phyloP scores from a whole-genome alignment of 2,329 filamentous ascomycete species.

The Fusarium proliferatum region DNA sequence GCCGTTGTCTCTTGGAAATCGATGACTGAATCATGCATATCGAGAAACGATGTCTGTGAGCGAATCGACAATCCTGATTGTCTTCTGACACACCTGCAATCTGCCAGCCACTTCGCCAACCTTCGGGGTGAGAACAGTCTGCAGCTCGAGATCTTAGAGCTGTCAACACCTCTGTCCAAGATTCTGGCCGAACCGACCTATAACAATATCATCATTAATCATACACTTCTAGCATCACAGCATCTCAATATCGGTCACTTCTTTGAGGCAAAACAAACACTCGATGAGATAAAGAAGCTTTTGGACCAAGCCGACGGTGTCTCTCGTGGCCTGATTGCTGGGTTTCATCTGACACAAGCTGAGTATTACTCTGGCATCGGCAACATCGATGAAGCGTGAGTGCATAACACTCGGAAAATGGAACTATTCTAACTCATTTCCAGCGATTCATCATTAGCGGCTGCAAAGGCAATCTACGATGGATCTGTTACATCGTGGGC shows the following conservation, averaged over 20 bases:
- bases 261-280: conserved; percentile 59
- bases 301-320: conserved; percentile 51
- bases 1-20: conserved; percentile 59
- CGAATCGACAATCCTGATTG: conserved; percentile 62
- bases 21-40: conserved; percentile 53
- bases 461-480: conserved; percentile 54
- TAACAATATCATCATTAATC: conserved; percentile 58
- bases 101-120: conserved; percentile 62
- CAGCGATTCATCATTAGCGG: conserved; percentile 49
- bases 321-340: conserved; percentile 56
- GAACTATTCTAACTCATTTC: conserved; percentile 20
- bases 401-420: conserved; percentile 1
- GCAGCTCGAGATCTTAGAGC: conserved; percentile 59
- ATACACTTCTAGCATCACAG: conserved; percentile 62
- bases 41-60: conserved; percentile 55
- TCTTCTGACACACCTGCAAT: conserved; percentile 62
- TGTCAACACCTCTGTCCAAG: conserved; percentile 57
- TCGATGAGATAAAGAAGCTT: conserved; percentile 69
- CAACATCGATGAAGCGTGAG: conserved; percentile 69
- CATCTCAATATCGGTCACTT: conserved; percentile 66
- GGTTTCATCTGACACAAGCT: conserved; percentile 76
- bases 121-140: conserved; percentile 62
- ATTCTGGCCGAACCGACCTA: conserved; percentile 46
- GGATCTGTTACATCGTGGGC: conserved; percentile 49
- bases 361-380: conserved; percentile 79